Base-by-base conservation (phyloP, 2,329 filamentous ascomycete genomes). In the Shiraia sp. region DNA sequence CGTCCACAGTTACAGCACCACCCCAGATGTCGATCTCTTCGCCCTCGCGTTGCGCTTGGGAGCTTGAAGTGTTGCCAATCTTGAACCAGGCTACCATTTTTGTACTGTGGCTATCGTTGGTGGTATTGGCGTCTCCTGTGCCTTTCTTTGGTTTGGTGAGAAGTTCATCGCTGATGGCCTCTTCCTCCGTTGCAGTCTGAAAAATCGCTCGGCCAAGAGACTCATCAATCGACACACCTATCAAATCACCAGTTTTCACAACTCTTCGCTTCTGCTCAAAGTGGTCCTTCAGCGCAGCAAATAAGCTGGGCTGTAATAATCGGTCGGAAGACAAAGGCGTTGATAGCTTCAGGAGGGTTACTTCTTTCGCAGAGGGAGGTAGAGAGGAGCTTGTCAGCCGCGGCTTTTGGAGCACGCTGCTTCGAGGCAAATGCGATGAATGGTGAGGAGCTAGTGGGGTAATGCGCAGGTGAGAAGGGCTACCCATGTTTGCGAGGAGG, bases 301-400 rank as follows among this genome's bases (percentile, higher is more conserved):
- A 85, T 4, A 97, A 79, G 4, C 88, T 88, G 6, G 89, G 88
- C 63, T 97, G 91, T 8, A 96, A 80, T 2, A 87, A 80, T 32
- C 89, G 80, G 59, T 97, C 92, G 3, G 88, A 91, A 1, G 91
- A 92, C 6, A 93, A 76, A 0, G 93, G 93, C 0, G 91, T 96
- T 9, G 90, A 86, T 29, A 99, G 83, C 56, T 96, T 93, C 32
- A 92, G 80, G 28, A 99, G 76, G 0, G 88, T 95, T 38, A 97
- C 88, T 61, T 96, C 91, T 53, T 81, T 84, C 0, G 83, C 83
- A 25, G 79, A 68, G 13, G 83, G 83, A 3, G 83, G 83, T 13
- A 75, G 69, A 23, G 75, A 76, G n/a, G 70, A 65, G 34, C 68
- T 66, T 1, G 65, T 66, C 8, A 75, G 56, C 45, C 66, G 74